Percentiles rank a stretch among this genome's conserved stretches.
Conservation (phyloP, 2,329 filamentous ascomycete species). For the Apiospora aurea region DNA sequence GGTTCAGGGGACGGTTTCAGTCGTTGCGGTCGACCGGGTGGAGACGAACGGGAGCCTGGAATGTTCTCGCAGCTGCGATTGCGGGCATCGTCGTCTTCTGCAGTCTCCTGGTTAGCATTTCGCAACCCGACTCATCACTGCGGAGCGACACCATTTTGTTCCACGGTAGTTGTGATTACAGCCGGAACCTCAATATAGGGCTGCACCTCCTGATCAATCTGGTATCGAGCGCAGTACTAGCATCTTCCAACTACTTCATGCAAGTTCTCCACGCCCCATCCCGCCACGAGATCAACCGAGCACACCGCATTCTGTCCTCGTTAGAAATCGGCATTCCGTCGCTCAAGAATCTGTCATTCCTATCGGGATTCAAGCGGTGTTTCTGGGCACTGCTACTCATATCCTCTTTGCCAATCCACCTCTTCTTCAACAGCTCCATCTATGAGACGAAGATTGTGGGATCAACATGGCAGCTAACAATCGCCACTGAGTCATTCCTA, state of each 20-base stretch:
- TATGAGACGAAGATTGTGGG: background rate
- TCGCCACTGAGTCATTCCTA: slow-evolving; percentile 11
- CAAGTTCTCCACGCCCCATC: slow-evolving; percentile 24
- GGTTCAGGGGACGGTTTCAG: background rate
- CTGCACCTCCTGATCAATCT: background rate
- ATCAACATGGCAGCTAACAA: background rate
- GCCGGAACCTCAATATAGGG: background rate
- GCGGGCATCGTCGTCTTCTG: background rate
- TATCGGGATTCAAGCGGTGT: background rate
- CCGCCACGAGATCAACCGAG: slow-evolving; percentile 40
- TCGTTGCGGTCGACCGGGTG: slow-evolving; percentile 1
- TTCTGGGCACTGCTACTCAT: background rate
- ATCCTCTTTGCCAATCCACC: slow-evolving; percentile 1
- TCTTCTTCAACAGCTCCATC: slow-evolving; percentile 23
- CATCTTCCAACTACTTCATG: background rate
- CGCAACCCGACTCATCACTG: background rate
- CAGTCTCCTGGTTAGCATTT: background rate
- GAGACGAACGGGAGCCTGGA: slow-evolving; percentile 2
- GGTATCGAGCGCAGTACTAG: background rate
- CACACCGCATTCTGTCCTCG: slow-evolving; percentile 48
- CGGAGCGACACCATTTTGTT: background rate
- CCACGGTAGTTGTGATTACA: background rate
- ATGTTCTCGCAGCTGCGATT: background rate
- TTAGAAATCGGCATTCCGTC: slow-evolving; percentile 51
- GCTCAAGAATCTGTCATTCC: slow-evolving; percentile 41